phyloP scores from a whole-genome alignment of 176 grass and related monocot genomes.

The Areca catechu region DNA sequence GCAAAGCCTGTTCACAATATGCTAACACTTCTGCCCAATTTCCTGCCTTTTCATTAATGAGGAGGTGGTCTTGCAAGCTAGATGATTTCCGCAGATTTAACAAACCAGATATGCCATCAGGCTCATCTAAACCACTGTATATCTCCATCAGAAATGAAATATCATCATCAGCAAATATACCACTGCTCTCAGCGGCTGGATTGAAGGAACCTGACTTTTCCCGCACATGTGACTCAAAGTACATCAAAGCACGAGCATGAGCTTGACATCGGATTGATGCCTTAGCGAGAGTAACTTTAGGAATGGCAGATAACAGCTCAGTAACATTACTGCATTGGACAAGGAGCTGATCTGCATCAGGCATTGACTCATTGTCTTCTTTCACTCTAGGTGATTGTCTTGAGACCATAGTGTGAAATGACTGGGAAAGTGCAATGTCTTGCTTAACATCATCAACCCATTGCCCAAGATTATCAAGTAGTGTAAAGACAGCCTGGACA shows the following conservation, averaged over 20 bases:
- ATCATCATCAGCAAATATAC: constrained; percentile 81
- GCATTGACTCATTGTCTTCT: constrained; percentile 29
- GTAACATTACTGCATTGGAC: constrained; percentile 74
- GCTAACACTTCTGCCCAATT: constrained; percentile 95
- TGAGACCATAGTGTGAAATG: constrained; percentile 26
- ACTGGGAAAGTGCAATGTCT: constrained; percentile 75
- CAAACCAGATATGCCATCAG: constrained; percentile 82
- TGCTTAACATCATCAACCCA: constrained; percentile 99
- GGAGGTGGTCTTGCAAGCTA: constrained; percentile 84
- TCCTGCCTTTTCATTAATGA: constrained; percentile 92
- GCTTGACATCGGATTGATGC: constrained; percentile 86
- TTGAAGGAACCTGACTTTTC: constrained; percentile 86
- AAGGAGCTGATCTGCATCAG: constrained; percentile 49
- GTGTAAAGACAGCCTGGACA: constrained; percentile 91
- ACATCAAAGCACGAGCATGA: constrained; percentile 88
- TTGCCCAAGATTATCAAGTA: constrained; percentile 95
- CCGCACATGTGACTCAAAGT: constrained; percentile 78
- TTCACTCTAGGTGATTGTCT: constrained; percentile 45
- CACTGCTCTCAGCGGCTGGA: constrained; percentile 70
- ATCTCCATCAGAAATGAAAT: constrained; percentile 99
- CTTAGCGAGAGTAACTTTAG: constrained; percentile 90
- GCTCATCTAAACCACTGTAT: constrained; percentile 92
- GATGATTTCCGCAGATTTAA: constrained; percentile 82
- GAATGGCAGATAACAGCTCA: constrained; percentile 72
- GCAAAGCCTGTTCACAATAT: constrained; percentile 88